Evolutionary conservation across 2,329 filamentous ascomycete genomes (phyloP).

Genomic region (Zymoseptoria pseudotritici): DNA sequence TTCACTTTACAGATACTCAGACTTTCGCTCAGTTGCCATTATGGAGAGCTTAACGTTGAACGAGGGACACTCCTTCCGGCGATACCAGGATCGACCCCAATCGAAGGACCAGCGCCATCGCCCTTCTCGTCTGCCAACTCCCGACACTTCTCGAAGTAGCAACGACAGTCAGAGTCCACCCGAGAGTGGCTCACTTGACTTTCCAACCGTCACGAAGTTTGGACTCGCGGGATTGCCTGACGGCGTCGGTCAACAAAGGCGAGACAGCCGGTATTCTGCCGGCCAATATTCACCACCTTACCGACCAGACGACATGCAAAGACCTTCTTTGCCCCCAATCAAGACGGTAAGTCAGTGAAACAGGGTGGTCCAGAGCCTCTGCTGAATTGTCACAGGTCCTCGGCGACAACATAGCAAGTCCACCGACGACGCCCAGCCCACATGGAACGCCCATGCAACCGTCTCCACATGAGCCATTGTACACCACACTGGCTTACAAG

Average conservation of each 20-base stretch:
- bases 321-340: slow-evolving; percentile 29
- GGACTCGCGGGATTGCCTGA: slow-evolving; percentile 5
- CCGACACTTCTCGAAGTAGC: slow-evolving; percentile 25
- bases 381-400: slow-evolving; percentile 22
- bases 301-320: slow-evolving; percentile 18
- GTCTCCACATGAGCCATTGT: slow-evolving; percentile 26
- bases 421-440: slow-evolving; percentile 25
- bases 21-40: neutral
- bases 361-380: neutral
- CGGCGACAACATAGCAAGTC: slow-evolving; percentile 23
- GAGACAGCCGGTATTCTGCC: slow-evolving; percentile 16
- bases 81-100: slow-evolving; percentile 3
- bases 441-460: slow-evolving; percentile 19
- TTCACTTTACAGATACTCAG: neutral
- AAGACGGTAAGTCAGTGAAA: slow-evolving; percentile 22
- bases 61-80: slow-evolving; percentile 12
- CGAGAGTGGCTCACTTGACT: slow-evolving; percentile 1
- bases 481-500: slow-evolving; percentile 27
- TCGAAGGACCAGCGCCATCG: slow-evolving; percentile 12
- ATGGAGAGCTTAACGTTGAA: slow-evolving; percentile 18
- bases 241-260: slow-evolving; percentile 9
- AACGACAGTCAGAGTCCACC: slow-evolving; percentile 18
- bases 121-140: slow-evolving; percentile 27
- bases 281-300: slow-evolving; percentile 27
- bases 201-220: slow-evolving; percentile 3